Evolutionary conservation across 331 rosid genomes (phyloP).

Genomic region (Acacia pycnantha): DNA sequence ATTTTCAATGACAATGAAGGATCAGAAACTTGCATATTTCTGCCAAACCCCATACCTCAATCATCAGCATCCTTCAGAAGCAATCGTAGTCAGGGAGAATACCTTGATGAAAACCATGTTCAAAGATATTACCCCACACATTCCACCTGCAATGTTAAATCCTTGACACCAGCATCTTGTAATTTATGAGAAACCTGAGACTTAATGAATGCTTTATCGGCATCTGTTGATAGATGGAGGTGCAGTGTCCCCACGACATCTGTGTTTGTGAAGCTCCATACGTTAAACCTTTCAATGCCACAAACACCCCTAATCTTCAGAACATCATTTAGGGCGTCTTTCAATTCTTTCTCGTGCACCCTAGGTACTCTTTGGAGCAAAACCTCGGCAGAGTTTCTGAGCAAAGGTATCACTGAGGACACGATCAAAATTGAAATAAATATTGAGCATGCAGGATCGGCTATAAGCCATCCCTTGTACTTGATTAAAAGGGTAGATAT

Average conservation of each 20-base stretch:
- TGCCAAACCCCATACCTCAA: constrained; percentile 6
- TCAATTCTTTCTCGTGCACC: constrained; percentile 57
- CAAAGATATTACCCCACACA: constrained; percentile 30
- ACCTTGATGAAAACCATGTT: neutral
- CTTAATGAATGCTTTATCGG: constrained; percentile 56
- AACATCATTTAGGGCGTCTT: constrained; percentile 51
- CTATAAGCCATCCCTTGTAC: constrained; percentile 92
- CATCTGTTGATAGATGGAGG: constrained; percentile 66
- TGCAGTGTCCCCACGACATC: constrained; percentile 84
- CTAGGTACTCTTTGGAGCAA: constrained; percentile 91
- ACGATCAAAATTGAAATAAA: constrained; percentile 80
- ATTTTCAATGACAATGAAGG: neutral
- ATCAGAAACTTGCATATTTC: constrained; percentile 4
- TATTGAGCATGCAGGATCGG: constrained; percentile 96
- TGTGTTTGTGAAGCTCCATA: constrained; percentile 83
- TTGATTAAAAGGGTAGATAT: constrained; percentile 82
- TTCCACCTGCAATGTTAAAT: constrained; percentile 88
- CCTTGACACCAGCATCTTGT: constrained; percentile 73
- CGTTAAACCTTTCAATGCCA: constrained; percentile 66
- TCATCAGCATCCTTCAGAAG: constrained; percentile 1
- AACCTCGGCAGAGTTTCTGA: constrained; percentile 82
- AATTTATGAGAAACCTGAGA: constrained; percentile 59
- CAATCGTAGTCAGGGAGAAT: neutral
- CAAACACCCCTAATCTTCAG: constrained; percentile 60
- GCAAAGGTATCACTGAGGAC: constrained; percentile 86